Evolutionary conservation across 768 basidiomycete species (phyloP), one percentile per base, ranked within the genome.

Genomic region (Boletus reticulatus): DNA sequence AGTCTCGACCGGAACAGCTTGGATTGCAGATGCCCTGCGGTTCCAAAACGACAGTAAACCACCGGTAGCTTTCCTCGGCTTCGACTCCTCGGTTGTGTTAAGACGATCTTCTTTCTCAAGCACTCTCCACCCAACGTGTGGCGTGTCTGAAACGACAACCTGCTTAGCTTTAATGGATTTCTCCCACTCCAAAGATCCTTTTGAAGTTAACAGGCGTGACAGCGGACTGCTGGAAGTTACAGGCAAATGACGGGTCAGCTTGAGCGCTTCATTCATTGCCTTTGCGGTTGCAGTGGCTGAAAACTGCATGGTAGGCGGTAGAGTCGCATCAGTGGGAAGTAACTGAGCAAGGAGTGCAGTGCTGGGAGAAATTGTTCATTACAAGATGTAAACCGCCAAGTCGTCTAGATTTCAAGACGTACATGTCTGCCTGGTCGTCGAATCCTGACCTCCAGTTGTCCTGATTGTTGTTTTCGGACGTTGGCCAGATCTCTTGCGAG

Each of bases 181-280:
- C 66, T 91, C 87, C 91, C 91, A 92, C 20, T 88, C 83, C 19
- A 81, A 80, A 6, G 87, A 85, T 1, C 89, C 89, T 69, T 87
- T 89, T 1, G 86, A 83, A 6, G 83, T 76, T 41, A 89, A 64
- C 59, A 88, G 84, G 53, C 83, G 75, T n/a, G 85, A 78, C 67
- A 93, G 77, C 3, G 90, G 90, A 59, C 90, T 89, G 27, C 62
- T 67, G 17, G 77, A 78, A 4, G 83, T 77, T 22, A 81, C 65
- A 5, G 81, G 69, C 44, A 78, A 67, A 61, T 88, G 81, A 56
- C 85, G 80, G 0, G 89, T 89, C 48, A 87, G 69, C 44, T 82
- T 83, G 19, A 92, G 71, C 11, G 85, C 78, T 8, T 84, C 82
- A 2, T 78, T 75, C 73, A 84, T 76, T 42, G 83, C 75, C 63